Evolutionary conservation across 768 basidiomycete genomes (phyloP).

Genomic region (Leucosporidium creatinivorum): DNA sequence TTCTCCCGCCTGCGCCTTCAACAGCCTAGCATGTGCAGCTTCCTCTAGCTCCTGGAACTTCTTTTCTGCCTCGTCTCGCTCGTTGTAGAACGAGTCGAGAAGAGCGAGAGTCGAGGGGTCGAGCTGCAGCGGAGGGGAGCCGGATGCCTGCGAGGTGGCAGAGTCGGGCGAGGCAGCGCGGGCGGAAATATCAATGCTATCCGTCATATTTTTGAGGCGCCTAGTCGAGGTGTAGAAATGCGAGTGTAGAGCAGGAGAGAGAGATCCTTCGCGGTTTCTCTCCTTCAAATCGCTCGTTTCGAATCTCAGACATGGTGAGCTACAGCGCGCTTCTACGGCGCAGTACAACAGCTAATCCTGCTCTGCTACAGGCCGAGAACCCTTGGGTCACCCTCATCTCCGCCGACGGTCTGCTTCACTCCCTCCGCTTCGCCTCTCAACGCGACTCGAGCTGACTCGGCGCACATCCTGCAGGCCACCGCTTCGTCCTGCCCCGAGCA

Average conservation of each 20-base stretch:
- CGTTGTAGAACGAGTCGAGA: slow-evolving; percentile 28
- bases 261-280: not conserved
- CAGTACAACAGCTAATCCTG: not conserved
- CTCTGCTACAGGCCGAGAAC: not conserved
- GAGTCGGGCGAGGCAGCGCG: not conserved
- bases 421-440: not conserved
- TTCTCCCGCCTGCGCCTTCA: not conserved
- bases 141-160: not conserved
- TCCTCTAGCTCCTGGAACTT: slow-evolving; percentile 30
- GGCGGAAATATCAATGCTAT: not conserved
- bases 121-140: slow-evolving; percentile 20
- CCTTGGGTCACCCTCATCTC: slow-evolving; percentile 29
- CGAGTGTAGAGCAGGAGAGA: not conserved
- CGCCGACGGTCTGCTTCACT: slow-evolving; percentile 7
- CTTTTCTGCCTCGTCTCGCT: slow-evolving; percentile 26
- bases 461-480: slow-evolving; percentile 12
- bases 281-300: not conserved
- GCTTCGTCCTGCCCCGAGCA: slow-evolving; percentile 26
- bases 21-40: slow-evolving; percentile 7
- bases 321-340: not conserved
- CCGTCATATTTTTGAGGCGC: not conserved
- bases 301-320: not conserved
- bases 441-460: not conserved
- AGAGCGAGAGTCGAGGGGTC: slow-evolving; percentile 35
- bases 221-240: not conserved